Base-by-base conservation (phyloP, 2,329 filamentous ascomycete genomes). In the Phialophora macrospora region DNA sequence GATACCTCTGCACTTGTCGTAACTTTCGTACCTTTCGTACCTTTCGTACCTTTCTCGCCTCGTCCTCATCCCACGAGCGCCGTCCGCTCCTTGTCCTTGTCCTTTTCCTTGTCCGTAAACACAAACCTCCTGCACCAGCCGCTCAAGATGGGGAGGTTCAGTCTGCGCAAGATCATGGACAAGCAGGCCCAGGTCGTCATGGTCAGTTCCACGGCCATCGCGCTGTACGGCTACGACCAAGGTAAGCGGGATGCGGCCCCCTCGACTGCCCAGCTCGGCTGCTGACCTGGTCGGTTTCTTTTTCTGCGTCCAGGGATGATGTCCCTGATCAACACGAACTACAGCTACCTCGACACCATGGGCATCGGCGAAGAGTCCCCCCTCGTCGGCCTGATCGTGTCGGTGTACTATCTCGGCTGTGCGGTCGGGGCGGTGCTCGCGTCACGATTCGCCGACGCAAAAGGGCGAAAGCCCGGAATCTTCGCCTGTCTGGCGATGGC, bases 341-440 rank as follows among this genome's bases (percentile, higher is more conserved):
- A 80, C 56, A 67, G 82, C 69, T 88, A 88, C 70, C 81, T 88
- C 1, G 66, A 74, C 6, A 87, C 84, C 32, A 88, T 88, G 85
- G 80, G 80, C 55, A 84, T 88, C 41, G 64, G 71, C 6, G 77
- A 78, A 68, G 78, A 82, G 34, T 81, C 80, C 4, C 80, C 84
- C 1, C 71, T 87, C 24, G 84, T 88, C 41, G 85, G 86, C 61
- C 78, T 87, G 62, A 85, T 87, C 61, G 85, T 88, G 17, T 83
- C 84, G 2, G 79, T 88, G 32, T 88, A 88, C 77, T 88, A 88
- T 69, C 81, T 88, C 5, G 85, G 85, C n/a, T 87, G 85, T 70
- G 80, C 85, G 3, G 74, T 84, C 2, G 85, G 86, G 14, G 84
- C 85, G 1, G 81, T 87, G 0, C 68, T 86, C 22, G 85, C 86